A percentile compares a stretch with the other conserved stretches of the same genome.
Conservation (phyloP, 1,284 basidiomycete species). For the Sanghuangporus weigelae region DNA sequence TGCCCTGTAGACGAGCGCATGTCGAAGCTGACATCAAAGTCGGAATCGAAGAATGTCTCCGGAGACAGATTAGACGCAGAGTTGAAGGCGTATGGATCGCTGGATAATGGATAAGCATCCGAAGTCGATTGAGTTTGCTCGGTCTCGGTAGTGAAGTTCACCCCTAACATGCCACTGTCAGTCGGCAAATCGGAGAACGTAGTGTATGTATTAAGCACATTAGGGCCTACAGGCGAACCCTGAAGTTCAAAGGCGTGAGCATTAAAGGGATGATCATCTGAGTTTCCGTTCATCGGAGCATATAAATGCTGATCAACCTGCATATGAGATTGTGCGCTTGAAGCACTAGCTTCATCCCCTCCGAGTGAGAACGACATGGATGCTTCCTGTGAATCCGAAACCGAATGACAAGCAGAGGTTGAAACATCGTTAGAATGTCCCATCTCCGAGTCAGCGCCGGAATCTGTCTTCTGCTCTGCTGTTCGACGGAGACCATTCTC, state of each 20-base stretch:
- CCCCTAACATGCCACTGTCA: neutral
- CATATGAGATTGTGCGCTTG: neutral
- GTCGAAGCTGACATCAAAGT: constrained; percentile 14
- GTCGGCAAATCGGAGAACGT: neutral
- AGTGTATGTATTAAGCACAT: neutral
- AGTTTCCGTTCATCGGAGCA: neutral
- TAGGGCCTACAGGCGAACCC: neutral
- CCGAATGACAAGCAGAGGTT: neutral
- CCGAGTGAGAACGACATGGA: neutral
- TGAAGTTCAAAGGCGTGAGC: neutral
- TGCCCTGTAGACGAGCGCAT: constrained; percentile 6
- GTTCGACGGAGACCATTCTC: too few relatives aligned
- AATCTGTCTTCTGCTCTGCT: too few relatives aligned
- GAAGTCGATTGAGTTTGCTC: neutral
- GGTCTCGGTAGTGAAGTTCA: neutral
- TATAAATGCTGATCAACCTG: neutral
- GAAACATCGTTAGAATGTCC: too few relatives aligned
- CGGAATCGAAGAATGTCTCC: neutral
- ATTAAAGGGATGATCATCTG: neutral
- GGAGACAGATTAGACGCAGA: neutral
- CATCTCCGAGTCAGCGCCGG: too few relatives aligned
- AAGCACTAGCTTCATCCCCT: neutral
- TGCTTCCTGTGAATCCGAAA: neutral
- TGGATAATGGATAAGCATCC: neutral
- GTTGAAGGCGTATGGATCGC: neutral